These are phyloP conservation scores for Lophiotrema nucula DNA, from an alignment of 495 filamentous ascomycete species.

Conservation along the genomic window DNA sequence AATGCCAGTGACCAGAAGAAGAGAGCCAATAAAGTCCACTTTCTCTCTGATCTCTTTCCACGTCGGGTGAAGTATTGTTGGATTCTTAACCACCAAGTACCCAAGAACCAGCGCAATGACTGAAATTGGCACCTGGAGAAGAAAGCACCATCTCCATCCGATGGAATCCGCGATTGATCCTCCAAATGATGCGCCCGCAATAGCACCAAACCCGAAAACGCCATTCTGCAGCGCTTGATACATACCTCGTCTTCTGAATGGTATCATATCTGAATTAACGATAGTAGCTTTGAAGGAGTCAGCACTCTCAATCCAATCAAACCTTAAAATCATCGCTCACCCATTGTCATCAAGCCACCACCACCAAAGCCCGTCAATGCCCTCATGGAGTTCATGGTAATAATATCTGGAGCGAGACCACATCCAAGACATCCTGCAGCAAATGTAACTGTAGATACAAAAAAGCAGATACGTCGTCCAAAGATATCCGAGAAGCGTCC, in stretches of 20 bases:
- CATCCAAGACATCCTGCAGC: constrained; percentile 50
- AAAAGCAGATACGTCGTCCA: constrained; percentile 44
- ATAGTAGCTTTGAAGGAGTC: constrained; percentile 58
- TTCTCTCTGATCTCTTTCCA: constrained; percentile 50
- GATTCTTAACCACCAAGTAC: constrained; percentile 50
- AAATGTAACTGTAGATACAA: constrained; percentile 49
- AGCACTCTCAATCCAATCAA: not conserved
- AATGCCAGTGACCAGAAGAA: constrained; percentile 57
- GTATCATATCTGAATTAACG: constrained; percentile 66
- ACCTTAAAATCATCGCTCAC: too few species aligned
- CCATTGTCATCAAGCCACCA: constrained; percentile 62
- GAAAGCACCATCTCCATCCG: constrained; percentile 53
- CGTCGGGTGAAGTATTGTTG: constrained; percentile 4
- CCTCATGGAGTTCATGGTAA: constrained; percentile 48
- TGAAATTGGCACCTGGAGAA: constrained; percentile 52
- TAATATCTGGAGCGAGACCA: constrained; percentile 44
- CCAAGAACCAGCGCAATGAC: constrained; percentile 54
- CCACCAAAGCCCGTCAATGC: constrained; percentile 58
- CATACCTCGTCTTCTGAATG: constrained; percentile 61
- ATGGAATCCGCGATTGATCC: constrained; percentile 51
- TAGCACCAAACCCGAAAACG: constrained; percentile 57
- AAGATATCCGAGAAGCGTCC: constrained; percentile 45
- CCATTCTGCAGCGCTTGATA: constrained; percentile 65
- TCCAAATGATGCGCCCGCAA: constrained; percentile 51
- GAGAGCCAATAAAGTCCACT: constrained; percentile 57